Evolutionary conservation across 129 eudicot genomes (phyloP).

Genomic region (Gnaphalium uliginosum): DNA sequence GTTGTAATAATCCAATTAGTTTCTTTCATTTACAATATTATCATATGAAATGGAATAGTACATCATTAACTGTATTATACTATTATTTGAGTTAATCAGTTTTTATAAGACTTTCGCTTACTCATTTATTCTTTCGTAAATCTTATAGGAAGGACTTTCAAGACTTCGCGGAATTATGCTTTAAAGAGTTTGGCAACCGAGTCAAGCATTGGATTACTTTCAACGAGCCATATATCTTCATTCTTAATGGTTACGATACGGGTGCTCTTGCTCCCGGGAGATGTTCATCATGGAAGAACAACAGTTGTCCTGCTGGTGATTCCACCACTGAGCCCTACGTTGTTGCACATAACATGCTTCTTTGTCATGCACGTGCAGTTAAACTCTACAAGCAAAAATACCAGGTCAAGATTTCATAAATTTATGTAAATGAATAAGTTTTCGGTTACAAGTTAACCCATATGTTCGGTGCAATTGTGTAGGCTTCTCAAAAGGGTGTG

Average conservation of each 20-base stretch:
- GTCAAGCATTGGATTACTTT: slow-evolving; percentile 38
- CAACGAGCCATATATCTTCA: slow-evolving; percentile 25
- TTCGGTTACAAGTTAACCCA: not conserved
- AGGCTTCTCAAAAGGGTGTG: slow-evolving; percentile 46
- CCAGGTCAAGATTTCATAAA: slow-evolving; percentile 14
- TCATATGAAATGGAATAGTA: too few species aligned
- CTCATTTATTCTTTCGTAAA: not conserved
- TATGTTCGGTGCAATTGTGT: not conserved
- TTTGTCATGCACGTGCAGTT: slow-evolving; percentile 26
- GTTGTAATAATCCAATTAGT: too few species aligned
- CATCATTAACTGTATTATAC: too few species aligned
- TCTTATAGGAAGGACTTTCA: slow-evolving; percentile 30
- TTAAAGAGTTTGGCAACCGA: slow-evolving; percentile 31
- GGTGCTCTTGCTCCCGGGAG: slow-evolving; percentile 33
- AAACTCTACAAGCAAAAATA: slow-evolving; percentile 25
- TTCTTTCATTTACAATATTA: too few species aligned
- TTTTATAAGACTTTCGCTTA: not conserved
- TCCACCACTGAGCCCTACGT: slow-evolving; percentile 32
- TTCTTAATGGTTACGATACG: not conserved
- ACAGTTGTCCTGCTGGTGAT: slow-evolving; percentile 24
- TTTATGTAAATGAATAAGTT: not conserved
- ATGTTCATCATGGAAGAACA: slow-evolving; percentile 26
- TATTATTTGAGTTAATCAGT: too few species aligned
- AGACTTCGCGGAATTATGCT: slow-evolving; percentile 26
- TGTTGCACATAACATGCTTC: slow-evolving; percentile 34